A percentile compares a stretch with the other conserved stretches of the same genome.
phyloP scores from a whole-genome alignment of 345 rosid genomes.

The Gossypium australe region DNA sequence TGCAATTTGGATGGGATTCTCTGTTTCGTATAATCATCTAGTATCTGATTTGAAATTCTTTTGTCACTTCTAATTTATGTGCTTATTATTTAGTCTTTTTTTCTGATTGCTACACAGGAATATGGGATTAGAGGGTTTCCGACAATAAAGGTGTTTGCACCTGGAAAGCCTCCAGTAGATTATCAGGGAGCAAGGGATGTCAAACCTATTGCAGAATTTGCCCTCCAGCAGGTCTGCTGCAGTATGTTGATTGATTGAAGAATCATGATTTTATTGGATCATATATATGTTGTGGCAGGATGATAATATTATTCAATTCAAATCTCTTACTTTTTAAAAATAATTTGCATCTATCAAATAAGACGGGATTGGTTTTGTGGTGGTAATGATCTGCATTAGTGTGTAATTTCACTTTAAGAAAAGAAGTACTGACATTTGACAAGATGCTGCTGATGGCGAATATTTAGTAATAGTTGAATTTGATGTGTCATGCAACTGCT shows the following conservation, averaged over 20 bases:
- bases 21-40: neutral
- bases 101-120: conserved; percentile 37
- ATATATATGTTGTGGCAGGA: neutral
- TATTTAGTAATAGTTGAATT: neutral
- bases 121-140: conserved; percentile 90
- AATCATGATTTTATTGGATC: neutral
- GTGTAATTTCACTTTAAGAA: neutral
- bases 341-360: neutral
- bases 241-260: conserved; percentile 7
- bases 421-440: neutral
- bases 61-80: neutral
- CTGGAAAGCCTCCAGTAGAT: conserved; percentile 85
- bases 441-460: no score
- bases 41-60: neutral
- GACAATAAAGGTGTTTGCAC: conserved; percentile 77
- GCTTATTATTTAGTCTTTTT: neutral
- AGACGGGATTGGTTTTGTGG: neutral
- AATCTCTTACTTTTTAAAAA: neutral
- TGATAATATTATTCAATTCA: neutral
- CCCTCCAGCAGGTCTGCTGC: conserved; percentile 56
- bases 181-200: conserved; percentile 95
- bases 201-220: conserved; percentile 73
- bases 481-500: neutral
- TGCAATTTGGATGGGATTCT: neutral
- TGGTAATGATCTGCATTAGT: neutral